Evolutionary conservation across 768 basidiomycete genomes (phyloP), one percentile per base, ranked within the genome.

Genomic region (Bullera alba): DNA sequence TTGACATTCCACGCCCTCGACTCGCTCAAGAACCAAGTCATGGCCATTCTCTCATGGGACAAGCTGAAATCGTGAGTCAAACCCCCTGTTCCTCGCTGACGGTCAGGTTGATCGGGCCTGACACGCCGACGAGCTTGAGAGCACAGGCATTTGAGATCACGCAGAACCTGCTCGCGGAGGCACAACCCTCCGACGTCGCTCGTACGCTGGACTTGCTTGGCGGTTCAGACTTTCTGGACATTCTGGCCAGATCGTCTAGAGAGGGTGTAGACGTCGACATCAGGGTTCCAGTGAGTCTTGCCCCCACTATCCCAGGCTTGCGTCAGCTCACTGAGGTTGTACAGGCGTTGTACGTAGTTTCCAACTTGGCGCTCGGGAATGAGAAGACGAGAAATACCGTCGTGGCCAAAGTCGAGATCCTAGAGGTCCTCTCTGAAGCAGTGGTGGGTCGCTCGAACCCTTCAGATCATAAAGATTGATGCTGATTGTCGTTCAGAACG

Each of bases 21-120:
- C n/a, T 76, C 77, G 36, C 79, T 80, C 44, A 90, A 87, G 71
- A 74, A 74, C 35, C 73, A 77, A 50, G 79, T 90, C 14, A 85
- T 88, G 79, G 71, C 73, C n/a, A 73, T 76, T 37, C 62, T 95
- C 2, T 82, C 81, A 1, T 91, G 87, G 86, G 61, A 63, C 0
- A 73, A 76, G 14, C 71, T 93, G 0, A 65, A 75, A 14, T 71
- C 72, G 87, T 87, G 48, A 21, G 81, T 73, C 37, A 17, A 35
- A 26, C 48, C 29, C 23, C 28, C 36, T 17, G 16, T 25, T n/a
- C n/a, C 29, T 42, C 15, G 16, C n/a, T n/a, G 22, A 7, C 17
- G 28, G 39, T 35, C 48, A 55, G 53, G 23, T 42, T 61, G 4
- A 36, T 60, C 4, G 32, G 44, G 2, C 27, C 42, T 3, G 16